Percentiles rank a stretch among this genome's conserved stretches.
Evolutionary conservation across 352 stramenopile genomes (phyloP).

Genomic region (Phytophthora fragariae): DNA sequence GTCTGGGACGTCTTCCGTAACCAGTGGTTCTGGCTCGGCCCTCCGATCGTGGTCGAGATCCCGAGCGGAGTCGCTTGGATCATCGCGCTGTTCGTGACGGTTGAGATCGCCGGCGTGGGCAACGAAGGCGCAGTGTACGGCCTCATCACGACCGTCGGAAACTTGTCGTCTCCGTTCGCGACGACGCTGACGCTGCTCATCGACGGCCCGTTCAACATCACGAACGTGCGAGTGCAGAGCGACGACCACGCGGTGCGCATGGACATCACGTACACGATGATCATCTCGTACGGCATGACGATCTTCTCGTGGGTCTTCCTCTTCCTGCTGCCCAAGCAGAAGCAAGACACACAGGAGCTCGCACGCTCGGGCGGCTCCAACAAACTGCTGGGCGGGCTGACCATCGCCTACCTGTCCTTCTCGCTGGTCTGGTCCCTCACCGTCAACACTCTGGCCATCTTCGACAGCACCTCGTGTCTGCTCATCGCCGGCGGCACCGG

Average conservation of each 20-base stretch:
- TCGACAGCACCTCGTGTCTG: conserved; percentile 28
- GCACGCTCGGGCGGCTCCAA: conserved; percentile 15
- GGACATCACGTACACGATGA: conserved; percentile 30
- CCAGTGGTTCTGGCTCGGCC: conserved; percentile 29
- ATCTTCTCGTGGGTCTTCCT: conserved; percentile 33
- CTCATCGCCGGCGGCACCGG: conserved; percentile 18
- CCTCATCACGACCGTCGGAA: conserved; percentile 25
- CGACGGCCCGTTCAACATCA: conserved; percentile 27
- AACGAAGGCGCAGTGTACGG: conserved; percentile 28
- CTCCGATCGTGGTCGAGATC: conserved; percentile 29
- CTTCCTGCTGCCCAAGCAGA: conserved; percentile 26
- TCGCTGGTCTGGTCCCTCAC: conserved; percentile 28
- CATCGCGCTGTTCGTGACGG: conserved; percentile 29
- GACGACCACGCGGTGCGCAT: conserved; percentile 21
- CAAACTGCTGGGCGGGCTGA: conserved; percentile 18
- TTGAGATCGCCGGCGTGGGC: conserved; percentile 26
- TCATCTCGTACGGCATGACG: conserved; percentile 25
- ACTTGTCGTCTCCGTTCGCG: conserved; percentile 23
- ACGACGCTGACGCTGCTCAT: conserved; percentile 24
- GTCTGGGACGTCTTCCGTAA: conserved; percentile 30
- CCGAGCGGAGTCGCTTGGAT: conserved; percentile 20
- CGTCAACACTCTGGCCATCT: conserved; percentile 28
- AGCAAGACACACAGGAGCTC: conserved; percentile 25
- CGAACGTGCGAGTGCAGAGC: conserved; percentile 16
- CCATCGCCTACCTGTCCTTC: conserved; percentile 20